phyloP scores from a whole-genome alignment of 495 filamentous ascomycete species.

The Echria macrotheca region DNA sequence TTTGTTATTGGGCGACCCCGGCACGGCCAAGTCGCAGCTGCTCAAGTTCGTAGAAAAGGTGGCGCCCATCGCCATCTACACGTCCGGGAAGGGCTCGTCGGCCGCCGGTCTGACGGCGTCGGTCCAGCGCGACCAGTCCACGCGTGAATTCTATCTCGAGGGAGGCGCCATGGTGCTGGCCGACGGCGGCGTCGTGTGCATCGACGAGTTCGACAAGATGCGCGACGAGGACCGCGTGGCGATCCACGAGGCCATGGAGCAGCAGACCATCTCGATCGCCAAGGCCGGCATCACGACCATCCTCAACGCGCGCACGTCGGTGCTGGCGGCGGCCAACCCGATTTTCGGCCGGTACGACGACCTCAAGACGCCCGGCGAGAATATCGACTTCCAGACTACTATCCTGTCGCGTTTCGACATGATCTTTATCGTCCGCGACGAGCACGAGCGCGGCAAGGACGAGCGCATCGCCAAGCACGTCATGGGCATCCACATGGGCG shows the following conservation, averaged over 20 bases:
- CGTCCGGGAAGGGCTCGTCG: slow-evolving; percentile 96
- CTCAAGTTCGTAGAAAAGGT: slow-evolving; percentile 97
- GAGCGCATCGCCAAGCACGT: slow-evolving; percentile 95
- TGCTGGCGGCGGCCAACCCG: slow-evolving; percentile 94
- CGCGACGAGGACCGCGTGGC: slow-evolving; percentile 97
- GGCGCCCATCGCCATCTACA: slow-evolving; percentile 97
- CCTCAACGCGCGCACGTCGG: slow-evolving; percentile 90
- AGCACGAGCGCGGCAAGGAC: slow-evolving; percentile 84
- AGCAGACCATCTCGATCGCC: slow-evolving; percentile 98
- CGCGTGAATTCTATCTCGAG: slow-evolving; percentile 96
- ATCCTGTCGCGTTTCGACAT: slow-evolving; percentile 99
- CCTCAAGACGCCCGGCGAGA: slow-evolving; percentile 94
- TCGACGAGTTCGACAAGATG: slow-evolving; percentile 99
- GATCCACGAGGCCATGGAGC: slow-evolving; percentile 99
- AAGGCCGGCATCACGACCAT: slow-evolving; percentile 99
- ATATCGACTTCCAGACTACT: slow-evolving; percentile 99
- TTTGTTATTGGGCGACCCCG: slow-evolving; percentile 91
- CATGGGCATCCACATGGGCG: slow-evolving; percentile 96
- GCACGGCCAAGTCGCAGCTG: slow-evolving; percentile 96
- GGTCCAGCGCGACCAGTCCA: slow-evolving; percentile 85
- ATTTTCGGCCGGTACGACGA: slow-evolving; percentile 98
- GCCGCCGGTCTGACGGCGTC: slow-evolving; percentile 98
- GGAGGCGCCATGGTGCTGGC: slow-evolving; percentile 98
- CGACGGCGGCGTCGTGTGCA: slow-evolving; percentile 96
- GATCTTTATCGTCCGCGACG: slow-evolving; percentile 98